Evolutionary conservation across 495 filamentous ascomycete genomes (phyloP).

Genomic region (Xylaria scruposa): DNA sequence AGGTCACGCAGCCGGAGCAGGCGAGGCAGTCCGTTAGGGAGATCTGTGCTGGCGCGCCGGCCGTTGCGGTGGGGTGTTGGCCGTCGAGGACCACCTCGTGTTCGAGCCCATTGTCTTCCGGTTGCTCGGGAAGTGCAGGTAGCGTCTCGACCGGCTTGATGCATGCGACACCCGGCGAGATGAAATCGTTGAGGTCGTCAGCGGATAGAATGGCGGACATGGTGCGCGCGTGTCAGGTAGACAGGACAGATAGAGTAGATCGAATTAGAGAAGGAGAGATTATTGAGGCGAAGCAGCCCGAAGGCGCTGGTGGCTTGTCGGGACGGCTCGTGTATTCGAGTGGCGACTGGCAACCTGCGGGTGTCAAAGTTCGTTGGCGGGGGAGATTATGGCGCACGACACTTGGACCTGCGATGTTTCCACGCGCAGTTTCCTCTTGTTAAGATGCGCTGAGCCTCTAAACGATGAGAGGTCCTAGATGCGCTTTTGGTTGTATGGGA

Average conservation of each 20-base stretch:
- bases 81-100: constrained; percentile 93
- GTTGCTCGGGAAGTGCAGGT: constrained; percentile 50
- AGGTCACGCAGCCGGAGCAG: constrained; percentile 97
- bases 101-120: constrained; percentile 54
- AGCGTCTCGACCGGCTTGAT: constrained; percentile 97
- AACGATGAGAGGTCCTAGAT: not conserved
- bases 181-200: constrained; percentile 98
- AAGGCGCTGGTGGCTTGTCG: constrained; percentile 10
- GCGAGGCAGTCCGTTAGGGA: constrained; percentile 97
- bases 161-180: constrained; percentile 94
- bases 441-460: not conserved
- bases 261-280: not conserved
- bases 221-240: constrained; percentile 32
- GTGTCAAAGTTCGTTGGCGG: not conserved
- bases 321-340: not conserved
- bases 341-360: constrained; percentile 9
- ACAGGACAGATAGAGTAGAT: constrained; percentile 14
- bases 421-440: not conserved
- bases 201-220: constrained; percentile 98
- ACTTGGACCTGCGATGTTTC: not conserved
- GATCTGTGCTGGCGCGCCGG: constrained; percentile 72
- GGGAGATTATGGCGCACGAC: not conserved
- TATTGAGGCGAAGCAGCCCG: constrained; percentile 12
- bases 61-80: constrained; percentile 60
- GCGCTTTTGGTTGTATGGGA: not conserved